Base-by-base conservation (phyloP, 306 rosid genomes). In the Cicer cuneatum region DNA sequence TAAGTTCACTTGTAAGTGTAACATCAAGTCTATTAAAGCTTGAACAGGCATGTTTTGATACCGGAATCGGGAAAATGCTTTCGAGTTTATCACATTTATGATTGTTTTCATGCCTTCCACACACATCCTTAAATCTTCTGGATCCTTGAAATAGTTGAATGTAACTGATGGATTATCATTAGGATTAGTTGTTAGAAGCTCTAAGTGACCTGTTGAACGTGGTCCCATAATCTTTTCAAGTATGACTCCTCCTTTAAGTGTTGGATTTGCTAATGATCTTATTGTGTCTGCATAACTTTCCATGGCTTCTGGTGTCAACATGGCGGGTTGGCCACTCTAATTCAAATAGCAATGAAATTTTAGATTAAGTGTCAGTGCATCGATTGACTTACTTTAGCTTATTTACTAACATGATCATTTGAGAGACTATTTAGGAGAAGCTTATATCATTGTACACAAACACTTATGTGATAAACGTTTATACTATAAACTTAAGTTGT, bases 71-170 rank as follows among this genome's bases (percentile, higher is more conserved):
- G 92, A 92, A 74, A 88, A 86, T 35, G 93, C 81, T 38, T 76
- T 73, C 0, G 96, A 82, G 60, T 89, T 85, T 51, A 92, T 77
- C 18, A 92, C 88, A 8, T 71, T 47, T 69, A 88, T 86, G 60
- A 92, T 60, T 53, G 87, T 84, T 61, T 33, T 81, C 97, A 89
- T 84, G 46, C 97, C 97, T 74, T 82, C 68, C 43, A 90, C 91
- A 64, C 93, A 90, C 78, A 40, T 81, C 57, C 58, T 74, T 4
- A 89, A 63, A 76, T 92, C 96, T 56, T 88, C 85, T 77, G 86
- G 90, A 41, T 90, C 96, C 66, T 90, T 70, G 82, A 89, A 92
- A 73, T 90, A 88, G 85, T 90, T 92, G 8, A 92, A 92, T 48
- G 90, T 90, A 61, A 92, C 90, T 51, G 74, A 48, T 1, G 97